Conservation (phyloP, 495 filamentous ascomycete species). For the Xylaria nigripes region DNA sequence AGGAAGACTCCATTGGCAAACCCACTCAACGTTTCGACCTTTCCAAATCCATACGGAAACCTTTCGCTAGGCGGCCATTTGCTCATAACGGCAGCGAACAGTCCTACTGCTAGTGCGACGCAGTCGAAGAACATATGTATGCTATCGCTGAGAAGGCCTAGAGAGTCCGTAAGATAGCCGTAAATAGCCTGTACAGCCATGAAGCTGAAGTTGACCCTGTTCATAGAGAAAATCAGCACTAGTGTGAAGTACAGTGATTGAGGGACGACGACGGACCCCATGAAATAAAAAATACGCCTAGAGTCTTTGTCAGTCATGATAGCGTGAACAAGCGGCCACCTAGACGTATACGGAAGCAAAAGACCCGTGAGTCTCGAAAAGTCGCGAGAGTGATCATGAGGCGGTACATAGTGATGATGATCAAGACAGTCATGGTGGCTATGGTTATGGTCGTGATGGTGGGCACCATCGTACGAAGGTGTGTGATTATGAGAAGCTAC, state of each 20-base stretch:
- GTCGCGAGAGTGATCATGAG: slow-evolving; percentile 29
- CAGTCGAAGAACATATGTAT: slow-evolving; percentile 99
- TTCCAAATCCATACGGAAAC: slow-evolving; percentile 94
- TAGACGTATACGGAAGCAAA: slow-evolving; percentile 54
- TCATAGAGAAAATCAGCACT: slow-evolving; percentile 12
- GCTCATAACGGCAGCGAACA: slow-evolving; percentile 92
- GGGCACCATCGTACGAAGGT: neutral
- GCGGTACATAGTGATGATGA: slow-evolving; percentile 16
- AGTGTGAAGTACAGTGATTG: neutral
- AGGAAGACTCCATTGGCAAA: slow-evolving; percentile 97
- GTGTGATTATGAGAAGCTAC: slow-evolving; percentile 2
- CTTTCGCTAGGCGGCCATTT: slow-evolving; percentile 86
- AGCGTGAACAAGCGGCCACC: slow-evolving; percentile 69
- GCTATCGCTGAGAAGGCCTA: slow-evolving; percentile 90
- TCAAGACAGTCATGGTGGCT: slow-evolving; percentile 6
- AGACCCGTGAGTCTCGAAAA: slow-evolving; percentile 55
- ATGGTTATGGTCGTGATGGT: neutral
- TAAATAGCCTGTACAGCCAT: slow-evolving; percentile 95
- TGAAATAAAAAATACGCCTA: slow-evolving; percentile 94
- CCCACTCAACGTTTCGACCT: slow-evolving; percentile 91
- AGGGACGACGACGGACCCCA: slow-evolving; percentile 52
- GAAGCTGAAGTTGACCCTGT: slow-evolving; percentile 84
- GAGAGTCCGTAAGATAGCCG: slow-evolving; percentile 82
- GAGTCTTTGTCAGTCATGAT: slow-evolving; percentile 91
- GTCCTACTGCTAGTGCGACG: slow-evolving; percentile 78